Evolutionary conservation across 345 rosid genomes (phyloP).

Genomic region (Adansonia digitata): DNA sequence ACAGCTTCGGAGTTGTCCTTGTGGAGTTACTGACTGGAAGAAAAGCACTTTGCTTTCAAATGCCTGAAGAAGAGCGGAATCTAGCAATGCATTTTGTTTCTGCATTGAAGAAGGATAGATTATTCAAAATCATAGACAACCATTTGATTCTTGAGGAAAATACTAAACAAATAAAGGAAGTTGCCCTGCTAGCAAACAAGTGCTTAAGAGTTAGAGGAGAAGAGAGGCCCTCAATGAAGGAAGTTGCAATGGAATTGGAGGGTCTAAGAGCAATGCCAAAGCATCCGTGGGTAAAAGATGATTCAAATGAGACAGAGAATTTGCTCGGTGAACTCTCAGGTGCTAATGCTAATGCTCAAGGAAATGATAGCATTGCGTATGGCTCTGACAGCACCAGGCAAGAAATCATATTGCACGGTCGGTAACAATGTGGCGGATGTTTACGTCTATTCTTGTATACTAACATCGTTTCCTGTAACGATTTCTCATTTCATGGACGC

Average conservation of each 20-base stretch:
- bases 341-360: neutral
- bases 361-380: neutral
- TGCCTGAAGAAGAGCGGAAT: conserved; percentile 23
- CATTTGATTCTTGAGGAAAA: conserved; percentile 2
- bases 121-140: conserved; percentile 19
- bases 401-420: conserved; percentile 8
- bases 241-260: conserved; percentile 33
- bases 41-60: conserved; percentile 25
- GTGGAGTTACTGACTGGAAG: conserved; percentile 21
- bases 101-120: conserved; percentile 11
- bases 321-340: conserved; percentile 2
- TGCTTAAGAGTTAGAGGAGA: conserved; percentile 30
- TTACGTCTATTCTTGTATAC: neutral
- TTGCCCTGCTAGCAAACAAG: conserved; percentile 2
- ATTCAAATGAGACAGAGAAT: conserved; percentile 2
- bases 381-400: neutral
- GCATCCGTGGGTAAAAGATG: conserved; percentile 7
- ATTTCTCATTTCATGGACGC: neutral
- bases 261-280: conserved; percentile 10
- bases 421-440: neutral
- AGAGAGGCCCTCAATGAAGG: conserved; percentile 33
- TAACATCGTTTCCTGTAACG: neutral
- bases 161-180: conserved; percentile 9
- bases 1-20: conserved; percentile 45
- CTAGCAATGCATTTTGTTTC: conserved; percentile 25